Conservation (phyloP, 257 asterid genomes). For the Euphrasia confusa region DNA sequence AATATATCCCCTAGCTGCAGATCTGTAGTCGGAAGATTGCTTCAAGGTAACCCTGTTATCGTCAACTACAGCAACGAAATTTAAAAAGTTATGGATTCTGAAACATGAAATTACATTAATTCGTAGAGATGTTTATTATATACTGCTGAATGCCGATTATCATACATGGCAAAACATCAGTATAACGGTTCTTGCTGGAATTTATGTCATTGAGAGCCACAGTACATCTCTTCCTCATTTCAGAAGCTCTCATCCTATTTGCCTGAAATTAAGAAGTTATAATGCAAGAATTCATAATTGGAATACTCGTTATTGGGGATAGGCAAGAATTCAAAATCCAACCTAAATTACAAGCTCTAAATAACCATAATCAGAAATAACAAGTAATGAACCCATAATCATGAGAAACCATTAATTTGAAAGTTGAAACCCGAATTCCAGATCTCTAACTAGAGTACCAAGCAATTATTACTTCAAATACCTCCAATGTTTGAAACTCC, state of each 20-base stretch:
- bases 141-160: background rate
- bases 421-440: background rate
- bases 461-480: background rate
- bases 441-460: background rate
- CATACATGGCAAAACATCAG: conserved; percentile 87
- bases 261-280: conserved; percentile 38
- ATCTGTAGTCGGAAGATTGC: conserved; percentile 66
- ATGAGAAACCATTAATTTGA: background rate
- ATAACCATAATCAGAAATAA: background rate
- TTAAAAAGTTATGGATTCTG: conserved; percentile 19
- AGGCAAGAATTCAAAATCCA: no score
- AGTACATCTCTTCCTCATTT: conserved; percentile 58
- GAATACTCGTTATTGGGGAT: no score
- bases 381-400: no score
- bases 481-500: conserved; percentile 47
- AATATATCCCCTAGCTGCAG: conserved; percentile 71
- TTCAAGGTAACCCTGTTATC: conserved; percentile 67
- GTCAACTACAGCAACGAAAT: conserved; percentile 57
- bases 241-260: conserved; percentile 51
- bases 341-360: background rate
- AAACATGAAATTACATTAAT: background rate
- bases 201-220: conserved; percentile 58
- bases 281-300: no score
- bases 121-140: background rate
- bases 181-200: conserved; percentile 70